Percentiles rank a stretch among this genome's conserved stretches.
phyloP scores from a whole-genome alignment of 495 filamentous ascomycete species.

The Beverwykella pulmonaria region DNA sequence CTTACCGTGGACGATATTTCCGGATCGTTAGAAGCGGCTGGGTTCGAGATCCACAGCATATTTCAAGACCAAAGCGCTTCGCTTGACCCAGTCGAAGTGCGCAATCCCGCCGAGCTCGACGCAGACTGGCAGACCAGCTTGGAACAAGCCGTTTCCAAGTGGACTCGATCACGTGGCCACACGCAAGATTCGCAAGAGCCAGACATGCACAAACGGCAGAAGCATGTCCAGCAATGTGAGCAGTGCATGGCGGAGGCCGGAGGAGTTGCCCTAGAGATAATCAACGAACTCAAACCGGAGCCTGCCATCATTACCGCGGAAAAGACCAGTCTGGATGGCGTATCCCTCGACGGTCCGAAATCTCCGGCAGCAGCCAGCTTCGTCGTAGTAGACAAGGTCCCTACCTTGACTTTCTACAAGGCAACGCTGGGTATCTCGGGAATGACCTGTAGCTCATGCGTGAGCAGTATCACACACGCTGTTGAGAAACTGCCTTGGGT shows the following conservation, averaged over 20 bases:
- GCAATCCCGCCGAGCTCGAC: background rate
- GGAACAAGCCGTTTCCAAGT: constrained; percentile 32
- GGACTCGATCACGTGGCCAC: constrained; percentile 13
- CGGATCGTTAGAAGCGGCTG: constrained; percentile 35
- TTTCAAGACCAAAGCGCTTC: constrained; percentile 22
- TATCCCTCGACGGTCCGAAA: background rate
- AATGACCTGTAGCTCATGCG: constrained; percentile 70
- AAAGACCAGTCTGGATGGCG: constrained; percentile 2
- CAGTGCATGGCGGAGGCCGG: constrained; percentile 32
- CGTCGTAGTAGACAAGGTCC: constrained; percentile 21
- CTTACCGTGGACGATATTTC: constrained; percentile 33
- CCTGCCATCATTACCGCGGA: constrained; percentile 5
- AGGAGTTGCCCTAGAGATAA: constrained; percentile 4
- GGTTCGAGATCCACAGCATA: constrained; percentile 43
- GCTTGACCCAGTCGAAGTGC: constrained; percentile 21
- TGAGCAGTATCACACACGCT: constrained; percentile 56
- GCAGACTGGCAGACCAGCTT: constrained; percentile 37
- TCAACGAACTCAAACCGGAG: constrained; percentile 7
- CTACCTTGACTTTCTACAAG: constrained; percentile 36
- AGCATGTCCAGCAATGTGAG: constrained; percentile 36
- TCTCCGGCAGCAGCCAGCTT: constrained; percentile 18
- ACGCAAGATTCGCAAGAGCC: background rate
- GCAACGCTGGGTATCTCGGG: constrained; percentile 59
- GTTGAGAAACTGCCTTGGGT: constrained; percentile 57
- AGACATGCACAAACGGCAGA: constrained; percentile 31